Evolutionary conservation across 1,284 basidiomycete species (phyloP).

Genomic region (Ustilago sp.): DNA sequence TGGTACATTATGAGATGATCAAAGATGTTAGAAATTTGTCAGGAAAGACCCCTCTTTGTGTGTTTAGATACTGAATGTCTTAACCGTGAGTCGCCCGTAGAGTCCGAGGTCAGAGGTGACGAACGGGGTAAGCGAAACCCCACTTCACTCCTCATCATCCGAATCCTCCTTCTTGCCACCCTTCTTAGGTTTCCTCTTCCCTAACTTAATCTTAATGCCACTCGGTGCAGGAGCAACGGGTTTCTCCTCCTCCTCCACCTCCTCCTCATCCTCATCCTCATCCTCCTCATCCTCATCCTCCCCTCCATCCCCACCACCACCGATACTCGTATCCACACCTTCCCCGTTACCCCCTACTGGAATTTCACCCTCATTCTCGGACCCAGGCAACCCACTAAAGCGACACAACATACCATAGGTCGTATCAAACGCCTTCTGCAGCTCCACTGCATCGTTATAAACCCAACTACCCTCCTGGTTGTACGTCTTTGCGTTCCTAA

Average conservation of each 20-base stretch:
- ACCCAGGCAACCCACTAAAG: conserved; percentile 53
- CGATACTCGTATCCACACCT: conserved; percentile 18
- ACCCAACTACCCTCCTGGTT: conserved; percentile 82
- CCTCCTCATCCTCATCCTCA: conserved; percentile 31
- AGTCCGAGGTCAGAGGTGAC: background rate
- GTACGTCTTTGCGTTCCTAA: conserved; percentile 82
- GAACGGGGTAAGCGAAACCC: background rate
- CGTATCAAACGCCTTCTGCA: conserved; percentile 64
- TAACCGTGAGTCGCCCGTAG: background rate
- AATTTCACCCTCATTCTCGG: conserved; percentile 47
- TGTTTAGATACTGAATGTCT: background rate
- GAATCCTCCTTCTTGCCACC: conserved; percentile 26
- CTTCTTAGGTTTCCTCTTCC: conserved; percentile 31
- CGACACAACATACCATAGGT: conserved; percentile 58
- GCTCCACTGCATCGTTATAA: conserved; percentile 80
- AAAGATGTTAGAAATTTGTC: background rate
- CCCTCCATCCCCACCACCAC: conserved; percentile 11
- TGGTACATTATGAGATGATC: background rate
- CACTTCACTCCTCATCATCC: conserved; percentile 32
- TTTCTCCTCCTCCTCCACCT: conserved; percentile 43
- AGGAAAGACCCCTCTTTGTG: background rate
- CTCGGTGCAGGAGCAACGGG: conserved; percentile 25
- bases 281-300: conserved; percentile 20
- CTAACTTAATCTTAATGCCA: conserved; percentile 53
- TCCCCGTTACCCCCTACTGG: conserved; percentile 9